These are phyloP conservation scores for Curvularia eragrostidis DNA, from an alignment of 2,329 filamentous ascomycete species.

Conservation along the genomic window DNA sequence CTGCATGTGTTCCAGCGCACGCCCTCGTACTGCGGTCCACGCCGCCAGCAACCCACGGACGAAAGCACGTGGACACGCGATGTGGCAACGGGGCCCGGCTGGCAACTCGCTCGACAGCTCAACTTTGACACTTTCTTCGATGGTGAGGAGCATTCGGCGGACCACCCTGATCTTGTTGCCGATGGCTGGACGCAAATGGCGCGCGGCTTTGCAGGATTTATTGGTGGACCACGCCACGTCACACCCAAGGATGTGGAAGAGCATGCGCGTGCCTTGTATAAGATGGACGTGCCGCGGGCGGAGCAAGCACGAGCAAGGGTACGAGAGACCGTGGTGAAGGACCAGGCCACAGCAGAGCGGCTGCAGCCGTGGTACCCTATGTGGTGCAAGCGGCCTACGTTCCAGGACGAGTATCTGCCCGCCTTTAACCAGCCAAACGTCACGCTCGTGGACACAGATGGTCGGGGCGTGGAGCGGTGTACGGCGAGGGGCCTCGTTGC, in stretches of 20 bases:
- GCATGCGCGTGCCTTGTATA: conserved; percentile 6
- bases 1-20: conserved; percentile 56
- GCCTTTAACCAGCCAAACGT: conserved; percentile 66
- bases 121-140: conserved; percentile 51
- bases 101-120: conserved; percentile 55
- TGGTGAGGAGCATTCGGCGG: conserved; percentile 37
- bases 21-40: conserved; percentile 45
- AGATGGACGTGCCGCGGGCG: conserved; percentile 4
- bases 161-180: conserved; percentile 51
- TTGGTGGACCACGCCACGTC: conserved; percentile 23
- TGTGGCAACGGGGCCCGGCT: conserved; percentile 50
- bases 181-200: conserved; percentile 56
- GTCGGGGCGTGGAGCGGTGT: conserved; percentile 57
- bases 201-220: conserved; percentile 16
- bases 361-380: conserved; percentile 65
- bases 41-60: conserved; percentile 52
- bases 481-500: conserved; percentile 57
- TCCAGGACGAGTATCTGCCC: conserved; percentile 65
- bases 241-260: conserved; percentile 10
- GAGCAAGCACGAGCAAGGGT: conserved; percentile 7
- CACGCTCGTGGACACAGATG: conserved; percentile 65
- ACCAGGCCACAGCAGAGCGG: conserved; percentile 57
- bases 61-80: conserved; percentile 50
- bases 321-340: conserved; percentile 49
- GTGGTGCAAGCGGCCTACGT: conserved; percentile 69